Evolutionary conservation across 306 rosid genomes (phyloP).

Genomic region (Lotus japonicus): DNA sequence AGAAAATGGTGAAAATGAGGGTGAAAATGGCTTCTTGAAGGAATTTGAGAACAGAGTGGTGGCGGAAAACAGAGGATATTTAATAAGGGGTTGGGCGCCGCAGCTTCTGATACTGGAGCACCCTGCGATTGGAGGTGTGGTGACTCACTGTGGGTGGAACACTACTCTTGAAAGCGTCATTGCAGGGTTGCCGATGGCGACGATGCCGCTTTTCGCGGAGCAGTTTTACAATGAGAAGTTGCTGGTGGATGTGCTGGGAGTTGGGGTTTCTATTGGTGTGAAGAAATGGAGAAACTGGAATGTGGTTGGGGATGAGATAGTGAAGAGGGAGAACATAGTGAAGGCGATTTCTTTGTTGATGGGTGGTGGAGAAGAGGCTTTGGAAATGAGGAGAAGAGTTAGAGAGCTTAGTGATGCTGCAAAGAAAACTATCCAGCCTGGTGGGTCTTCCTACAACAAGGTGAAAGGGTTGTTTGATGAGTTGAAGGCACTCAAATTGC

Average conservation of each 20-base stretch:
- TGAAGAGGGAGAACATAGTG: constrained; percentile 8
- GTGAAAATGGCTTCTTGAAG: background rate
- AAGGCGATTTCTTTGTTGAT: background rate
- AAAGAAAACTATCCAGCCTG: background rate
- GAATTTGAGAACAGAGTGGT: background rate
- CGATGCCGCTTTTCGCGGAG: constrained; percentile 19
- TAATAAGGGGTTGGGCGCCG: constrained; percentile 18
- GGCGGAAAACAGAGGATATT: background rate
- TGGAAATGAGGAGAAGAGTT: background rate
- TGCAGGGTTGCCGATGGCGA: constrained; percentile 6
- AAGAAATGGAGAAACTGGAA: constrained; percentile 2
- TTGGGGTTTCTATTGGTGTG: constrained; percentile 13
- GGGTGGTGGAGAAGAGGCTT: background rate
- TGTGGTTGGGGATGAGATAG: background rate
- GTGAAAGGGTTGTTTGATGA: background rate
- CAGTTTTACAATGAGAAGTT: constrained; percentile 13
- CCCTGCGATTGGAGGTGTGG: background rate
- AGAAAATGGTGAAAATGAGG: background rate
- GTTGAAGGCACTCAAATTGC: background rate
- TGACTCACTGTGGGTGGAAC: constrained; percentile 25
- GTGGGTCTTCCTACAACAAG: constrained; percentile 6
- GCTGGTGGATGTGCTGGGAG: background rate
- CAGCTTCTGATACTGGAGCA: background rate
- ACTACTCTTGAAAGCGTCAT: background rate
- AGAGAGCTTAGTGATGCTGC: background rate